Evolutionary conservation across 176 grass and related monocot genomes (phyloP).

Genomic region (Tuctoria greenei): DNA sequence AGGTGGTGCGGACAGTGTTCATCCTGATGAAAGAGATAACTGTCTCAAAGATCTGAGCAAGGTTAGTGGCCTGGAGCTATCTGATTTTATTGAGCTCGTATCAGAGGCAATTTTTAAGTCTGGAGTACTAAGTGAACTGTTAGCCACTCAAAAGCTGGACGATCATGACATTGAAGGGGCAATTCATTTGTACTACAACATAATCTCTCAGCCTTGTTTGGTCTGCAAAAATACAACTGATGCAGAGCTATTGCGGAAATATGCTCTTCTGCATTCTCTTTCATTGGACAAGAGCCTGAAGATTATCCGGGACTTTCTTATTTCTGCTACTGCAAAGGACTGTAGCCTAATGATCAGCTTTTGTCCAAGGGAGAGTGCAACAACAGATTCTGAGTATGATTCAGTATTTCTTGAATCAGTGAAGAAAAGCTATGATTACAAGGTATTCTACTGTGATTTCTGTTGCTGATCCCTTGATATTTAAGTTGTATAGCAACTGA

Average conservation of each 20-base stretch:
- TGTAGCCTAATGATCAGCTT: conserved; percentile 94
- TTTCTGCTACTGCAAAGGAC: conserved; percentile 81
- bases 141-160: conserved; percentile 80
- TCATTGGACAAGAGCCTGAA: conserved; percentile 58
- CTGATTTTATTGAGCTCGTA: conserved; percentile 65
- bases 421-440: conserved; percentile 77
- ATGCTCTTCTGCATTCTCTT: conserved; percentile 66
- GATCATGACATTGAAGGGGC: conserved; percentile 89
- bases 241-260: conserved; percentile 54
- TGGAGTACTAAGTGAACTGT: conserved; percentile 54
- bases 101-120: conserved; percentile 66
- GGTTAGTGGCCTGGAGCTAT: conserved; percentile 52
- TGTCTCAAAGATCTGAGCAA: conserved; percentile 55
- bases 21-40: conserved; percentile 41
- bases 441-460: conserved; percentile 49
- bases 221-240: conserved; percentile 62
- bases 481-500: background rate
- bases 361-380: conserved; percentile 46
- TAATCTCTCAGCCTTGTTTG: conserved; percentile 68
- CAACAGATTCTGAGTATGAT: conserved; percentile 46
- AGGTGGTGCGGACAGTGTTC: conserved; percentile 45
- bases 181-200: conserved; percentile 82
- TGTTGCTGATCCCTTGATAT: background rate
- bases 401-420: conserved; percentile 64
- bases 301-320: conserved; percentile 74